Evolutionary conservation across 2,329 filamentous ascomycete species (phyloP), one percentile per base, ranked within the genome.

Genomic region (Fusarium dimerum): DNA sequence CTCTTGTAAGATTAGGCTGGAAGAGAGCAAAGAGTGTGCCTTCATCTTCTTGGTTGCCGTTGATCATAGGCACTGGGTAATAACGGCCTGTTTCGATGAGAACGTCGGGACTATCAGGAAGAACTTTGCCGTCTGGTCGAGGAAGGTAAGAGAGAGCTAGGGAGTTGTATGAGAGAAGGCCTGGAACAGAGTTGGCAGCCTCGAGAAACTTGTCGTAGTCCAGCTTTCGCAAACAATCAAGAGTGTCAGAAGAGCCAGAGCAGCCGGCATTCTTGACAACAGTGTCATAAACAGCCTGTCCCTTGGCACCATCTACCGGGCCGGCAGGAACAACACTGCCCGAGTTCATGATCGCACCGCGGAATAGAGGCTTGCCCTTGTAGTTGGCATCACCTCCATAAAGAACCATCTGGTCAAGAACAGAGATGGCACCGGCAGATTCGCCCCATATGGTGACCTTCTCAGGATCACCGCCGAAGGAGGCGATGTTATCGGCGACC

Each of bases 401-500:
- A 11, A 92, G 74, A 1, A 83, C 74, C 82, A 91, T 90, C 61
- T 93, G 90, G 63, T 92, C 83, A 45, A 88, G 81, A 1, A 90
- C 87, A 0, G 87, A 91, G 56, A 92, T 90, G 13, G 84, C 75
- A 1, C 87, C 86, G 0, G 87, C 86, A 2, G 81, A 85, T 66
- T 92, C 85, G 26, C 89, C 89, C 86, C 86, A 91, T 53, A 93
- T 86, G 0, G 88, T 92, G 6, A 92, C 88, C 67, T 88, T 88
- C n/a, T 77, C 75, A 0, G 88, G 86, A 66, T 93, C 89, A 13
- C 90, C 90, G 10, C 90, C 90, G 65, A 94, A 95, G 0, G 83
- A 78, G 1, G 75, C 84, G 51, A 93, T 90, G 59, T 92, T 90
- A 61, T 90, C 87, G 8, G 87, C 84, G 1, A 90, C 82, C 89